phyloP scores from a whole-genome alignment of 169 alveolate genomes.

The Plasmodium reichenowi region DNA sequence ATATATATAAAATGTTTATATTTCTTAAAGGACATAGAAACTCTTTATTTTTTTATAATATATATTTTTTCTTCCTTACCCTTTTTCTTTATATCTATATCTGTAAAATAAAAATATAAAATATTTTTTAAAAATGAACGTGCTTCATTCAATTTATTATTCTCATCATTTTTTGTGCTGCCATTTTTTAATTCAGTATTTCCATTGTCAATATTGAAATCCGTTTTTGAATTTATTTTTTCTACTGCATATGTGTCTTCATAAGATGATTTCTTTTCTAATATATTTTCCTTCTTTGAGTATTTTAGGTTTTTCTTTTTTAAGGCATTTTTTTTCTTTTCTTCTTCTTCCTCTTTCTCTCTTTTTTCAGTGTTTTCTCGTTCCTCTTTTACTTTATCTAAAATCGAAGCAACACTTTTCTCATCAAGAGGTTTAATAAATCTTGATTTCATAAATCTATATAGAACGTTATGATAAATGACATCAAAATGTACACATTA shows the following conservation, averaged over 20 bases:
- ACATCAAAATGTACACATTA: neutral
- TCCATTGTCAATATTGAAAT: slow-evolving; percentile 21
- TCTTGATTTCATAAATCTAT: slow-evolving; percentile 59
- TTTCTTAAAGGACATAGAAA: neutral
- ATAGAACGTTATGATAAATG: neutral
- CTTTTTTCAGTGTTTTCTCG: slow-evolving; percentile 27
- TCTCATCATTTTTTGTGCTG: slow-evolving; percentile 29
- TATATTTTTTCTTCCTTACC: slow-evolving; percentile 26
- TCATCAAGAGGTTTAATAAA: slow-evolving; percentile 48
- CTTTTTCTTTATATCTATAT: slow-evolving; percentile 45
- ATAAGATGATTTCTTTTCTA: slow-evolving; percentile 36
- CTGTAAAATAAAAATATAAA: slow-evolving; percentile 28
- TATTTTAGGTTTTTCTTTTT: slow-evolving; percentile 28
- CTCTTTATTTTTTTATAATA: slow-evolving; percentile 5
- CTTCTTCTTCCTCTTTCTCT: slow-evolving; percentile 26
- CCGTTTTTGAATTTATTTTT: slow-evolving; percentile 32
- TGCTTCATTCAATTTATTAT: slow-evolving; percentile 61
- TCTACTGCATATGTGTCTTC: slow-evolving; percentile 62
- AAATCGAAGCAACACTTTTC: slow-evolving; percentile 10
- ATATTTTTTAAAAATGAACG: slow-evolving; percentile 23
- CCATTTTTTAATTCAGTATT: slow-evolving; percentile 1
- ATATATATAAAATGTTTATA: neutral
- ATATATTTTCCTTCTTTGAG: slow-evolving; percentile 26
- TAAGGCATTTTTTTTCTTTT: slow-evolving; percentile 1
- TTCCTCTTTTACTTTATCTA: slow-evolving; percentile 62